Evolutionary conservation across 768 basidiomycete genomes (phyloP), one percentile per base, ranked within the genome.

Genomic region (Mycena polygramma): DNA sequence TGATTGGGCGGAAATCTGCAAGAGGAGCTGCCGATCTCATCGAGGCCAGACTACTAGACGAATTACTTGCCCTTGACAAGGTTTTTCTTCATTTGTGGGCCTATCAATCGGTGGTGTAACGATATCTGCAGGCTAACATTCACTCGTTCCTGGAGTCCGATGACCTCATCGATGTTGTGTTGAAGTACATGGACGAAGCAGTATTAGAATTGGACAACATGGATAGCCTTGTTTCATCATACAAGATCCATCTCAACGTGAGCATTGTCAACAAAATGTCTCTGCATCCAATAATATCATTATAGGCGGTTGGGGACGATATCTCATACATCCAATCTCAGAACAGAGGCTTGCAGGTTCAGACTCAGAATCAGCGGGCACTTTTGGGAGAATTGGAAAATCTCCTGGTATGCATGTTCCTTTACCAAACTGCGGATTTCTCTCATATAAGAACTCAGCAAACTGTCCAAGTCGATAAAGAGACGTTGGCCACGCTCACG

Each of bases 71-170:
- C 22, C 83, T 99, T 43, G 97, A 99, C 73, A 97, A 95, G 87
- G 97, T 97, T 68, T 81, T 73, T 19, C 54, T 54, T 30, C 17
- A 26, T 59, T 61, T 7, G 20, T 60, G 36, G n/a, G n/a, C 59
- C 57, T 68, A 63, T 46, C 54, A 11, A 39, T 43, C 52, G 69
- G 46, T 64, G 67, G 13, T 55, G 39, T 48, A 58, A 71, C 37
- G 66, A 9, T 54, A 69, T 58, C 17, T 68, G 17, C 75, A 97
- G 97, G 97, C 97, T 2, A 98, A 97, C 77, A 94, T 99, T 39
- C 95, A 99, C 79, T 98, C 98, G 3, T 98, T 99, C 82, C 85
- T 99, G 53, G 98, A 99, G 81, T 93, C 93, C 11, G 98, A 99
- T 78, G 96, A 98, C 77, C 89, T 97, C 37, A 91, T 99, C 64